Base-by-base conservation (phyloP, 305 asterid genomes). In the Fraxinus sp. region DNA sequence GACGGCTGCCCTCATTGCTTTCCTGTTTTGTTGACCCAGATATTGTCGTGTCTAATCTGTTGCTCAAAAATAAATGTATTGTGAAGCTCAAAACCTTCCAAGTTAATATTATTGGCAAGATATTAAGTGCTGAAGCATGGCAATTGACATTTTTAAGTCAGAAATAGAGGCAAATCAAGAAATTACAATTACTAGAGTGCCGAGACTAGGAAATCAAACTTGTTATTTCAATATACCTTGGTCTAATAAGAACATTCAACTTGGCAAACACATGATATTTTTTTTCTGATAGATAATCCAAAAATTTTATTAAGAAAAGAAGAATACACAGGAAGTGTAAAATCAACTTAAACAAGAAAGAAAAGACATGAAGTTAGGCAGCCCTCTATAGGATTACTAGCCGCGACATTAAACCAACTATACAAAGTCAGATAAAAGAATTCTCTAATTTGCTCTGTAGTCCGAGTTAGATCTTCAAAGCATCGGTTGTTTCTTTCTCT, bases 31-130 rank as follows among this genome's bases (percentile, higher is more conserved):
- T 85, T 80, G 97, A 89, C 79, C 99, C 99, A 57, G 98, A 94
- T 85, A 97, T 95, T 16, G 99, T 97, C 16, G 98, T 92, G 90
- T 97, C 99, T 86, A 97, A 89, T 88, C 99, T 95, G 95, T 82
- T 79, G 74, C 77, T 39, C 30, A 84, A 68, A 32, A 32, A 71
- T 28, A 68, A 70, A 70, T 71, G 76, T 32, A 71, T 32, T 30
- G 41, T 71, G 44, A 30, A 71, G 22, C 76, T 71, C 76, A 32
- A 71, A 26, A 32, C n/a, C 32, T 28, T 30, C 75, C 39, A 5
- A 71, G 20, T 32, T 14, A 28, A 16, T 32, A 16, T 32, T 13
- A 13, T 71, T 16, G 39, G 76, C 39, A 70, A 70, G 18, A 26
- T 13, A 28, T 28, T 4, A 70, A 70, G 59, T 73, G 77, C 72